A percentile compares a stretch with the other conserved stretches of the same genome.
phyloP scores from a whole-genome alignment of 768 basidiomycete species.

The Podaxis sp. region DNA sequence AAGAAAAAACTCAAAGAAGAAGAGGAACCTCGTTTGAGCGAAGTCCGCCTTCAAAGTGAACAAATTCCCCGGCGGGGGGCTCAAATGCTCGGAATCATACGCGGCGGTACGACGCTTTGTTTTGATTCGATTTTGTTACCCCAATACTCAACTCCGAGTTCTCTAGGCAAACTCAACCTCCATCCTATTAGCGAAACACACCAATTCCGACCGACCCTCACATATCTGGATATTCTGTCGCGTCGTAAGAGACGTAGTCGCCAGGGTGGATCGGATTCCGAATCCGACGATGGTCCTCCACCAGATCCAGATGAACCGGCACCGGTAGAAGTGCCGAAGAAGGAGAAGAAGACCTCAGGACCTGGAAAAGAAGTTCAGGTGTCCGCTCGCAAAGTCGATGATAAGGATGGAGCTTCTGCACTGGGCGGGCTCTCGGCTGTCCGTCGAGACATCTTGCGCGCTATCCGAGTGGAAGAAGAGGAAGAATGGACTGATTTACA shows the following conservation, averaged over 20 bases:
- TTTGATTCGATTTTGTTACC: neutral
- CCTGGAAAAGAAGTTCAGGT: slow-evolving; percentile 77
- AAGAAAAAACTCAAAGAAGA: slow-evolving; percentile 38
- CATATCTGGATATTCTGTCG: slow-evolving; percentile 71
- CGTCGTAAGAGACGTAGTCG: slow-evolving; percentile 53
- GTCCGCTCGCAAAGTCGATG: slow-evolving; percentile 65
- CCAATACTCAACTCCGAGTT: neutral
- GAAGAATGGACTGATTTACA: slow-evolving; percentile 69
- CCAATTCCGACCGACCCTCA: slow-evolving; percentile 78
- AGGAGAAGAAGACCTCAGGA: slow-evolving; percentile 54
- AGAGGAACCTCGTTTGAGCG: slow-evolving; percentile 58
- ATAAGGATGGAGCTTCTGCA: slow-evolving; percentile 43
- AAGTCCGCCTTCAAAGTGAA: slow-evolving; percentile 73
- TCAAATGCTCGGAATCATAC: slow-evolving; percentile 75
- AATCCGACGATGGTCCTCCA: slow-evolving; percentile 76
- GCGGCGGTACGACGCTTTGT: slow-evolving; percentile 47
- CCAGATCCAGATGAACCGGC: slow-evolving; percentile 72
- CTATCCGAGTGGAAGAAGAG: slow-evolving; percentile 74
- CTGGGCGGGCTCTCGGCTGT: slow-evolving; percentile 66
- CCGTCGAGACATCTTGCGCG: slow-evolving; percentile 71
- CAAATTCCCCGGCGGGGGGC: slow-evolving; percentile 57
- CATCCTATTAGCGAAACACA: slow-evolving; percentile 77
- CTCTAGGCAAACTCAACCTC: slow-evolving; percentile 64
- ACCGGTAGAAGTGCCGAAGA: slow-evolving; percentile 41
- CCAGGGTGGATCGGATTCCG: slow-evolving; percentile 56